Evolutionary conservation across 2,329 filamentous ascomycete species (phyloP), one percentile per base, ranked within the genome.

Genomic region (Whalleya microplaca): DNA sequence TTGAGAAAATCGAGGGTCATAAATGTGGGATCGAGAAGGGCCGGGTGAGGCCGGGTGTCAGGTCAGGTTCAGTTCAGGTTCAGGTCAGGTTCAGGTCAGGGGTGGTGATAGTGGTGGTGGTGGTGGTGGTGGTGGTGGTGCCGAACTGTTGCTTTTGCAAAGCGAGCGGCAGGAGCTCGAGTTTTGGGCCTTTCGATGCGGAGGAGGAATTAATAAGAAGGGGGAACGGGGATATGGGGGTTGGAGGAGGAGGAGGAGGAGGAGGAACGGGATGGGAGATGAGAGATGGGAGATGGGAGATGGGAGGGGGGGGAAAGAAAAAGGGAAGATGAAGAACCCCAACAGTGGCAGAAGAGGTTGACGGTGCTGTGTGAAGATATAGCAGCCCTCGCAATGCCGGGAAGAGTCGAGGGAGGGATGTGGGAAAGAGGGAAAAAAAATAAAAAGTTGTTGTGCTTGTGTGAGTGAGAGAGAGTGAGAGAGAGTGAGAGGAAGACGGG

Each of bases 101-200:
- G n/a, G n/a, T n/a, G n/a, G n/a, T n/a, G n/a, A n/a, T n/a, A n/a
- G n/a, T n/a, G n/a, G n/a, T n/a, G n/a, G n/a, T n/a, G n/a, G n/a
- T n/a, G n/a, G n/a, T n/a, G n/a, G n/a, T n/a, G n/a, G n/a, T n/a
- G n/a, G n/a, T n/a, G n/a, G n/a, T 52, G 52, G 49, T 45, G 56
- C 51, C 56, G 53, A 55, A 56, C 53, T 59, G 51, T 19, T 53
- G 53, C 48, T 57, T n/a, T 53, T 37, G 32, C 32, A 37, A 58
- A 61, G 57, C 56, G 61, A 63, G 48, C 49, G 58, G 61, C 58
- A 61, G 55, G 56, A 63, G 61, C 51, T 59, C 55, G 50, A 46
- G 58, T 52, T 55, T n/a, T n/a, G n/a, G 51, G 46, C 44, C 21
- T 56, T 47, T 21, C 45, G 32, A 56, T 51, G 56, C 50, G 51